These are phyloP conservation scores for Basidiobolus meristosporus DNA, from an alignment of 371 early-diverging fungal species.

Conservation along the genomic window DNA sequence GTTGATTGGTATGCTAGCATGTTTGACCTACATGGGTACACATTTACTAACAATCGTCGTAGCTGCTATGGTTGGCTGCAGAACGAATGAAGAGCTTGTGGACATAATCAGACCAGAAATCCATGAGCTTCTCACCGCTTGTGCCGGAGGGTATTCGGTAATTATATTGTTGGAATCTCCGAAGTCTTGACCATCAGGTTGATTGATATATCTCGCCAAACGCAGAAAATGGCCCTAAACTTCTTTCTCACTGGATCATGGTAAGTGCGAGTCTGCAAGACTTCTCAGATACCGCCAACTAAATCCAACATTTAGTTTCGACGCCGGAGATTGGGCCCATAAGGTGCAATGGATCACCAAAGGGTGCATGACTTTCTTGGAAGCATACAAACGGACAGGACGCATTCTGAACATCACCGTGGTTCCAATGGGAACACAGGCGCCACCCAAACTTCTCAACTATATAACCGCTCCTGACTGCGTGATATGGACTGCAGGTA, in stretches of 20 bases:
- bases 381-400: constrained; percentile 77
- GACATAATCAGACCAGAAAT: constrained; percentile 40
- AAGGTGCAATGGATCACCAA: constrained; percentile 51
- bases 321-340: constrained; percentile 49
- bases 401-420: constrained; percentile 74
- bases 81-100: constrained; percentile 59
- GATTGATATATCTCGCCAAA: no score
- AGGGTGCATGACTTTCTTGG: constrained; percentile 72
- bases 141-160: constrained; percentile 26
- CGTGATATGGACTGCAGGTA: constrained; percentile 62
- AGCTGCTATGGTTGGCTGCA: constrained; percentile 61
- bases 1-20: constrained; percentile 25
- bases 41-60: constrained; percentile 9
- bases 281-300: constrained; percentile 6
- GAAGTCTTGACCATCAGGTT: constrained; percentile 14
- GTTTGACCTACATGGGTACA: constrained; percentile 5
- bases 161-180: no score
- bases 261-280: not conserved
- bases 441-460: constrained; percentile 65
- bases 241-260: constrained; percentile 4
- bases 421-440: constrained; percentile 53
- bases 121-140: constrained; percentile 27
- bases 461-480: constrained; percentile 82
- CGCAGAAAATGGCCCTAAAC: constrained; percentile 5
- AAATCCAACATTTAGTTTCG: constrained; percentile 36